phyloP scores from a whole-genome alignment of 768 basidiomycete genomes.

The Hypsizygus marmoreus region DNA sequence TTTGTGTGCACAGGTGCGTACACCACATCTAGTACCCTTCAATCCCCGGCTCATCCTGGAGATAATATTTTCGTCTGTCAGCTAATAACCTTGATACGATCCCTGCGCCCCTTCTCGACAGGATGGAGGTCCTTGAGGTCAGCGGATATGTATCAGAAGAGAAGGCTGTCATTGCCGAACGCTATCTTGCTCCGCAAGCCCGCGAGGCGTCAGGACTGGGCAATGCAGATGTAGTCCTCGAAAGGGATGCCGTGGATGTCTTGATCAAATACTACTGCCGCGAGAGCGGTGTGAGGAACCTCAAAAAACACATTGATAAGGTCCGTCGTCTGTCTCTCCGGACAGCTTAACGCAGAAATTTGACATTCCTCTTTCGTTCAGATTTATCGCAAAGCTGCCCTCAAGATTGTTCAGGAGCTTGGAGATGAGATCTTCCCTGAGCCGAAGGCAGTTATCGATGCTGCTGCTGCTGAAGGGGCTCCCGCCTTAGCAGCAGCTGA shows the following conservation, averaged over 20 bases:
- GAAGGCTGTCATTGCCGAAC: slow-evolving; percentile 83
- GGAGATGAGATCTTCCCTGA: slow-evolving; percentile 88
- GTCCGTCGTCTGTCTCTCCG: slow-evolving; percentile 37
- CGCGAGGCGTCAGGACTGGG: slow-evolving; percentile 88
- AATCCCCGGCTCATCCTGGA: no score
- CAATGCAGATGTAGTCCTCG: slow-evolving; percentile 79
- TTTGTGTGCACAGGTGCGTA: slow-evolving; percentile 83
- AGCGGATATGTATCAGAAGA: slow-evolving; percentile 94
- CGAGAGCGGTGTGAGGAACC: slow-evolving; percentile 93
- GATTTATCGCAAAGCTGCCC: slow-evolving; percentile 96
- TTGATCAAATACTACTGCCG: slow-evolving; percentile 97
- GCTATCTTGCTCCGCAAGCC: slow-evolving; percentile 91
- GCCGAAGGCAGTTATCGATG: slow-evolving; percentile 32
- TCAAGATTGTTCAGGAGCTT: slow-evolving; percentile 87
- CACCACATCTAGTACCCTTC: neutral
- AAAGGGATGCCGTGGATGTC: slow-evolving; percentile 75
- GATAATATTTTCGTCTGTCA: slow-evolving; percentile 2
- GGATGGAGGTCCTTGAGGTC: slow-evolving; percentile 96
- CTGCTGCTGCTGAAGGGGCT: slow-evolving; percentile 20
- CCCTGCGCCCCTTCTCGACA: slow-evolving; percentile 89
- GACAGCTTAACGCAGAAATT: neutral
- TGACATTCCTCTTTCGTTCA: slow-evolving; percentile 29
- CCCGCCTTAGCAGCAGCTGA: slow-evolving; percentile 16
- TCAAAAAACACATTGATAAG: slow-evolving; percentile 99
- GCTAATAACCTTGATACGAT: slow-evolving; percentile 94